phyloP scores from a whole-genome alignment of 768 basidiomycete genomes.

The Suillus hirtellus region DNA sequence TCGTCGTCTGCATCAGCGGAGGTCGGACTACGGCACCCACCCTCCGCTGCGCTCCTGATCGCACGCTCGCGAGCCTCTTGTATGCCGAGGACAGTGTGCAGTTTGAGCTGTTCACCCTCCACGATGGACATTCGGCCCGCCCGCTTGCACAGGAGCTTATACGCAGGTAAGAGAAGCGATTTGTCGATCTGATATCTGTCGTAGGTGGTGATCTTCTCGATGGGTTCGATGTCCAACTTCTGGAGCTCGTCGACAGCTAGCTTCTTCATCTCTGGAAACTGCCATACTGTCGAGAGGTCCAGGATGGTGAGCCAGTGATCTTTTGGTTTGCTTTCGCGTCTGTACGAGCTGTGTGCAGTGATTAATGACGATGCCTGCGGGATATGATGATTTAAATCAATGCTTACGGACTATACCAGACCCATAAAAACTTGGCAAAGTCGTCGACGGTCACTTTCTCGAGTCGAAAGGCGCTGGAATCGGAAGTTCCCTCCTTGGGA shows the following conservation, averaged over 20 bases:
- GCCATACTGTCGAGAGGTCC: slow-evolving; percentile 53
- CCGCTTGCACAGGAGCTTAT: slow-evolving; percentile 53
- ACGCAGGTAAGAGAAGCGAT: slow-evolving; percentile 50
- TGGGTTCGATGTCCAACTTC: slow-evolving; percentile 42
- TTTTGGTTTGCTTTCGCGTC: slow-evolving; percentile 46
- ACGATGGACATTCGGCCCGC: slow-evolving; percentile 49
- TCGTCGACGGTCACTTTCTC: slow-evolving; percentile 33
- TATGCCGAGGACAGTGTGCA: slow-evolving; percentile 55
- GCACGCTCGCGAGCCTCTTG: slow-evolving; percentile 52
- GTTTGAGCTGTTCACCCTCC: slow-evolving; percentile 57
- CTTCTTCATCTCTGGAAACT: slow-evolving; percentile 48
- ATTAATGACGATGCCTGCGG: not conserved
- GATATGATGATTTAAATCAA: not conserved
- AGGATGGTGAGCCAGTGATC: slow-evolving; percentile 59
- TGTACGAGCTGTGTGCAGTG: slow-evolving; percentile 46
- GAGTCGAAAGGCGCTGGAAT: slow-evolving; percentile 9
- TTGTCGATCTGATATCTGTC: slow-evolving; percentile 51
- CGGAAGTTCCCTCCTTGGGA: not conserved
- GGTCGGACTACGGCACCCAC: slow-evolving; percentile 30
- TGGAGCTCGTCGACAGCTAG: slow-evolving; percentile 60
- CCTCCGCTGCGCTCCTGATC: slow-evolving; percentile 34
- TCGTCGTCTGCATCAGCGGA: slow-evolving; percentile 29
- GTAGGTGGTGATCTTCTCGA: slow-evolving; percentile 59
- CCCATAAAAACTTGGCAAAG: slow-evolving; percentile 51
- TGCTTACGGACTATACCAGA: slow-evolving; percentile 56